phyloP scores from a whole-genome alignment of 1,139 yeast genomes.

The Kluyveromyces marxianus region DNA sequence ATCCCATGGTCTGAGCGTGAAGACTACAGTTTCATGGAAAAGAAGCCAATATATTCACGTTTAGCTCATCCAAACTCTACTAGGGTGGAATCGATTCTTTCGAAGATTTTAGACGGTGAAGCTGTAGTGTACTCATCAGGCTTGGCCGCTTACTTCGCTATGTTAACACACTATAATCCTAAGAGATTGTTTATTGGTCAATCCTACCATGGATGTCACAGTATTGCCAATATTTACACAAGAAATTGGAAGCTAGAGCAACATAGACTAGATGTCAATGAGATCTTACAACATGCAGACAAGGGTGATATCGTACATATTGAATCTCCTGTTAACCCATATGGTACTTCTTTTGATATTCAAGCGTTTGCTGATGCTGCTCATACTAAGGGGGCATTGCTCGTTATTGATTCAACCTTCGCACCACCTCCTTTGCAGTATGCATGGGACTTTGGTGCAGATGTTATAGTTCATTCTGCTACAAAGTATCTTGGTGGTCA shows the following conservation, averaged over 20 bases:
- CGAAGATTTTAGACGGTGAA: constrained; percentile 46
- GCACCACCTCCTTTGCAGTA: constrained; percentile 89
- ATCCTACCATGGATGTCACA: constrained; percentile 81
- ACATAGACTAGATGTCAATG: constrained; percentile 40
- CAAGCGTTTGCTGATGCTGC: constrained; percentile 56
- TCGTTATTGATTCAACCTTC: constrained; percentile 78
- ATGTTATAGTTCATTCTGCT: constrained; percentile 80
- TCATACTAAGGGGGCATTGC: constrained; percentile 59
- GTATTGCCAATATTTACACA: constrained; percentile 53
- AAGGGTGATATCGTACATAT: constrained; percentile 75
- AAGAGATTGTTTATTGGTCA: constrained; percentile 67
- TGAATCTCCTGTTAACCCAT: constrained; percentile 86
- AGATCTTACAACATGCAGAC: constrained; percentile 42
- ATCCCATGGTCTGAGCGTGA: constrained; percentile 32
- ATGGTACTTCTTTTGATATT: constrained; percentile 63
- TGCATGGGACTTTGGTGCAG: constrained; percentile 76
- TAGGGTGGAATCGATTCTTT: constrained; percentile 62
- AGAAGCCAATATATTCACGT: constrained; percentile 54
- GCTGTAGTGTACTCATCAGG: constrained; percentile 72
- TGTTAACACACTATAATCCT: constrained; percentile 65
- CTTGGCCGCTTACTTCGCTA: constrained; percentile 71
- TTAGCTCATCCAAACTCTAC: constrained; percentile 63
- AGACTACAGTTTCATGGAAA: constrained; percentile 28
- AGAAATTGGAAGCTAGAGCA: constrained; percentile 55
- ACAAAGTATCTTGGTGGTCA: constrained; percentile 92